Conservation (phyloP, 345 rosid genomes). For the Raphanus sativus region DNA sequence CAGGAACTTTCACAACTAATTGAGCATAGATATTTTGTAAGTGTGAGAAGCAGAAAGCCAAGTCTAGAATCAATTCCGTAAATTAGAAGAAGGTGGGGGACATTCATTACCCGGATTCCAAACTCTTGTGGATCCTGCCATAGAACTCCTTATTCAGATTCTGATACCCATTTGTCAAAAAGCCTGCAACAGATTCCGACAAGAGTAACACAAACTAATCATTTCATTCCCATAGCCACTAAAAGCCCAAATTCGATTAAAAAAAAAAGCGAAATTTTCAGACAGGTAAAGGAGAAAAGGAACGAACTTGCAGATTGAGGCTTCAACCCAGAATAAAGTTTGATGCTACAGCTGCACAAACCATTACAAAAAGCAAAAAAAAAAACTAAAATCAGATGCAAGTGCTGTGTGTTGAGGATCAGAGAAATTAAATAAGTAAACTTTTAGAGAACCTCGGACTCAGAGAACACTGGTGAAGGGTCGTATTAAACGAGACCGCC, state of each 20-base stretch:
- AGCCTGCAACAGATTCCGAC: constrained; percentile 36
- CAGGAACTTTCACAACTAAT: neutral
- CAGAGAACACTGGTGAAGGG: constrained; percentile 53
- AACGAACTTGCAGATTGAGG: constrained; percentile 64
- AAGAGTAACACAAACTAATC: constrained; percentile 12
- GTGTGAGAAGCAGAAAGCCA: neutral
- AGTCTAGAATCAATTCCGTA: neutral
- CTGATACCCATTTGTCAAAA: constrained; percentile 53
- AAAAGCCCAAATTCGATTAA: constrained; percentile 3
- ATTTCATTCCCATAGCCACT: neutral
- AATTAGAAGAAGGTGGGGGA: neutral
- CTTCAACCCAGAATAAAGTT: constrained; percentile 71
- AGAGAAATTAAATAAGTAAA: neutral
- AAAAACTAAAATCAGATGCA: constrained; percentile 11
- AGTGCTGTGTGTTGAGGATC: neutral
- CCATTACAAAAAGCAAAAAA: neutral
- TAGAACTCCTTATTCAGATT: constrained; percentile 68
- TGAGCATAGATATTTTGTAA: neutral
- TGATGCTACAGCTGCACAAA: constrained; percentile 61
- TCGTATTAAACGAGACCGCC: constrained; percentile 59
- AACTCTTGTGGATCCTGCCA: constrained; percentile 64
- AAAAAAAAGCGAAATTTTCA: neutral
- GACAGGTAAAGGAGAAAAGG: constrained; percentile 21
- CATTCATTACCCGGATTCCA: constrained; percentile 22
- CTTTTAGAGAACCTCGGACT: constrained; percentile 47